phyloP scores from a whole-genome alignment of 2,329 filamentous ascomycete genomes.

The Microsporum ferrugineum region DNA sequence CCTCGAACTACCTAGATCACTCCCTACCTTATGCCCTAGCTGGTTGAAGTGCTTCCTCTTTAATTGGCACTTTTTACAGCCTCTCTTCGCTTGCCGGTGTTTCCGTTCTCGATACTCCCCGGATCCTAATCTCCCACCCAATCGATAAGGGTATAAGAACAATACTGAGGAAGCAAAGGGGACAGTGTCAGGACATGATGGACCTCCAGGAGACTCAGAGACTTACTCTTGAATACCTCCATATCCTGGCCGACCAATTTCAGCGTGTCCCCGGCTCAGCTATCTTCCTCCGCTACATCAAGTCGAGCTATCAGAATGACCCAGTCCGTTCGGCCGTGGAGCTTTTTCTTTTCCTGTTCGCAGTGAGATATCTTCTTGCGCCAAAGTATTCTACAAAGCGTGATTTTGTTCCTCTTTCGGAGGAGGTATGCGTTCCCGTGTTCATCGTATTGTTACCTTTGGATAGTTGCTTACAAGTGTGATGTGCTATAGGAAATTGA shows the following conservation, averaged over 20 bases:
- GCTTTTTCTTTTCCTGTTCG: constrained; percentile 86
- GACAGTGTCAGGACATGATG: constrained; percentile 32
- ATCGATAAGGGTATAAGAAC: neutral
- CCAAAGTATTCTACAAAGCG: constrained; percentile 89
- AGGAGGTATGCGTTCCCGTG: constrained; percentile 48
- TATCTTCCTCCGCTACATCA: constrained; percentile 88
- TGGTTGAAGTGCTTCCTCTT: neutral
- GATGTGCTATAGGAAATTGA: constrained; percentile 61
- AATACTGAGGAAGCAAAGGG: neutral
- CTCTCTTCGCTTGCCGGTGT: neutral
- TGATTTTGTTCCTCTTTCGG: constrained; percentile 76
- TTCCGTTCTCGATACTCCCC: neutral
- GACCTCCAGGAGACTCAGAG: constrained; percentile 46
- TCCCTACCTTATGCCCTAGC: neutral
- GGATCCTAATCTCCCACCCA: neutral
- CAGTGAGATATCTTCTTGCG: constrained; percentile 81
- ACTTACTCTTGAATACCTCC: constrained; percentile 43
- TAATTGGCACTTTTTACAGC: neutral
- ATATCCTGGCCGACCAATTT: constrained; percentile 54
- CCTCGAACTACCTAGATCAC: neutral
- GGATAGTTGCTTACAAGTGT: neutral
- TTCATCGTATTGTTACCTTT: neutral
- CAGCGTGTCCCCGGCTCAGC: constrained; percentile 88
- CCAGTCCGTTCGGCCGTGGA: constrained; percentile 89
- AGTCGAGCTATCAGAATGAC: constrained; percentile 95